A percentile compares a stretch with the other conserved stretches of the same genome.
phyloP scores from a whole-genome alignment of 768 basidiomycete species.

The Gymnopilus dilepis region DNA sequence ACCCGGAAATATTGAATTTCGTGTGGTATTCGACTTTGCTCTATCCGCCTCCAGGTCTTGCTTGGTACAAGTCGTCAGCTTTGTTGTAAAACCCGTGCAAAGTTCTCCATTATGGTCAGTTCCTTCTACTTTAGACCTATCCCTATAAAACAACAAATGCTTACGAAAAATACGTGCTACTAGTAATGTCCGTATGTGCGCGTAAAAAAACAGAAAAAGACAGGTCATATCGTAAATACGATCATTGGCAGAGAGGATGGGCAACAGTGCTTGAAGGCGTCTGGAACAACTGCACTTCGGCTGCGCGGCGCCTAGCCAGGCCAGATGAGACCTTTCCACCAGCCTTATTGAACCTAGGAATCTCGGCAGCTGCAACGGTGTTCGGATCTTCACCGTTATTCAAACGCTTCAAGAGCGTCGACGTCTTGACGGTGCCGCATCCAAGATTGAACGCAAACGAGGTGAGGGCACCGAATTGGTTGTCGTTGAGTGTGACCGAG shows the following conservation, averaged over 20 bases:
- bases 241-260: slow-evolving; percentile 32
- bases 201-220: neutral
- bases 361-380: slow-evolving; percentile 41
- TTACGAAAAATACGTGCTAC: slow-evolving; percentile 11
- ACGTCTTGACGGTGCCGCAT: slow-evolving; percentile 33
- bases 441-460: slow-evolving; percentile 41
- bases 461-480: slow-evolving; percentile 42
- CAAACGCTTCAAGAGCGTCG: slow-evolving; percentile 37
- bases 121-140: slow-evolving; percentile 16
- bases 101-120: slow-evolving; percentile 18
- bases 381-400: slow-evolving; percentile 41
- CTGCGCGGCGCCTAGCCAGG: slow-evolving; percentile 34
- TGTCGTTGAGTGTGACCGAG: slow-evolving; percentile 38
- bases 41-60: neutral
- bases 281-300: slow-evolving; percentile 40
- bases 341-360: slow-evolving; percentile 39
- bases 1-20: too few relatives aligned
- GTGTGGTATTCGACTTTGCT: too few relatives aligned
- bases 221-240: neutral
- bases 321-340: slow-evolving; percentile 37
- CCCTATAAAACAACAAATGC: slow-evolving; percentile 9
- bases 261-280: slow-evolving; percentile 37
- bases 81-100: slow-evolving; percentile 15
- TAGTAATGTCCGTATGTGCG: slow-evolving; percentile 1
- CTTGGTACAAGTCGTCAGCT: too few relatives aligned